phyloP scores from a whole-genome alignment of 306 rosid genomes.

The Alnus glutinosa region DNA sequence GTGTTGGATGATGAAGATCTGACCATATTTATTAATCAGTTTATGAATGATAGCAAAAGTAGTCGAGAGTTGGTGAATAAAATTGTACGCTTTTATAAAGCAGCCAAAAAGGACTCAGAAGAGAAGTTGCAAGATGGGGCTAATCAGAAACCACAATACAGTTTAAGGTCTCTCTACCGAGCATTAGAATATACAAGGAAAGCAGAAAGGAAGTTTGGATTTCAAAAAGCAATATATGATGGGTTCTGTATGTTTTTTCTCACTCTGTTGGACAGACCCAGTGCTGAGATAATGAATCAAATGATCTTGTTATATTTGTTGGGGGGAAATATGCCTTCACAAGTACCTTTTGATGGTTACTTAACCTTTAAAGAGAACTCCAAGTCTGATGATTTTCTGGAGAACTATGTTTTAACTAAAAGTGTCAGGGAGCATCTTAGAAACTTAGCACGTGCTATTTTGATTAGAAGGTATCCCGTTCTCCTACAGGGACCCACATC shows the following conservation, averaged over 20 bases:
- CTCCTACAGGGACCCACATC: constrained; percentile 98
- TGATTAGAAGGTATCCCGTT: constrained; percentile 75
- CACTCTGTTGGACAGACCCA: constrained; percentile 67
- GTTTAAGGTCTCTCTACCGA: constrained; percentile 93
- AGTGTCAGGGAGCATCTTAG: constrained; percentile 77
- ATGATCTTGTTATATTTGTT: constrained; percentile 52
- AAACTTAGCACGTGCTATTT: constrained; percentile 77
- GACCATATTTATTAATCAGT: constrained; percentile 53
- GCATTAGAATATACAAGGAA: constrained; percentile 75
- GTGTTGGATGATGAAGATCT: constrained; percentile 78
- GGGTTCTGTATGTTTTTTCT: constrained; percentile 92
- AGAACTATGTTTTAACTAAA: constrained; percentile 57
- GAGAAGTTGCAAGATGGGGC: constrained; percentile 94
- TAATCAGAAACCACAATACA: constrained; percentile 87
- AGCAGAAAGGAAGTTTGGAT: constrained; percentile 61
- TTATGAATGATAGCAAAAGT: constrained; percentile 41
- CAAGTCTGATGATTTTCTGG: constrained; percentile 32
- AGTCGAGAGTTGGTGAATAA: constrained; percentile 41
- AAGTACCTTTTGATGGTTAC: constrained; percentile 47
- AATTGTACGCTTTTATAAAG: constrained; percentile 71
- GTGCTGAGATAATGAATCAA: constrained; percentile 65
- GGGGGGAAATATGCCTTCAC: constrained; percentile 50
- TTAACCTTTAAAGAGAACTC: constrained; percentile 29
- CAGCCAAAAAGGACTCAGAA: constrained; percentile 67
- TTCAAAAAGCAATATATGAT: constrained; percentile 71